Evolutionary conservation across 805 yeast species (phyloP), one percentile per base, ranked within the genome.

Genomic region (Starmerella floricola): DNA sequence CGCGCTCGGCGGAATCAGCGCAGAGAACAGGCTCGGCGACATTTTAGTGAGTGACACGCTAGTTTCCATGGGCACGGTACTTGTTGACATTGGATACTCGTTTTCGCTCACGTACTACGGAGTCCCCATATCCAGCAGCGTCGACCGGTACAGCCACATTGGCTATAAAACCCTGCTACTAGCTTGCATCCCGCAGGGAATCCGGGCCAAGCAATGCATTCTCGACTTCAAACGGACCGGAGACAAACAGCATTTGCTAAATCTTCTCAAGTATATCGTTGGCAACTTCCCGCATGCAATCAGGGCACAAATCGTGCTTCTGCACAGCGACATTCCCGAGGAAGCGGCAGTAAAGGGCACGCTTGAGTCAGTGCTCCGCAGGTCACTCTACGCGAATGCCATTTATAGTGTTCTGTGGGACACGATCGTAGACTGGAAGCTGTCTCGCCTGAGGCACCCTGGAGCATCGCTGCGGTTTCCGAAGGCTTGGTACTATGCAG

Each of bases 321-420:
- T 42, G n/a, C 19, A 31, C 35, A 31, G 44, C 15, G 48, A 36
- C 11, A 24, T 16, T 13, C 34, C 38, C 3, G 41, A 34, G 21
- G 26, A 19, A 15, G 35, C 34, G n/a, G 16, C 18, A n/a, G 21
- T 19, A 8, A 26, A 35, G 18, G 21, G 2, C 30, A 21, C 35
- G 12, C 26, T 44, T 12, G 30, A 40, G 10, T 36, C 41, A 26
- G 40, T 50, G 21, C 30, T 61, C 2, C 62, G 65, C 58, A 52
- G 58, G 51, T 63, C 64, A 52, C 75, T 70, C 45, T 55, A 78
- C 1, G 53, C 81, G 31, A 85, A 82, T 57, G 80, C 97, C 0
- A 53, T 74, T 0, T 91, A 81, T 59, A 72, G 94, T 13, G 81
- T 84, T 46, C 63, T 74, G 42, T 91, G 99, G 99, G 99, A 91